Evolutionary conservation across 1,284 basidiomycete genomes (phyloP), one percentile per base, ranked within the genome.

Genomic region (Coniferiporia weirii): DNA sequence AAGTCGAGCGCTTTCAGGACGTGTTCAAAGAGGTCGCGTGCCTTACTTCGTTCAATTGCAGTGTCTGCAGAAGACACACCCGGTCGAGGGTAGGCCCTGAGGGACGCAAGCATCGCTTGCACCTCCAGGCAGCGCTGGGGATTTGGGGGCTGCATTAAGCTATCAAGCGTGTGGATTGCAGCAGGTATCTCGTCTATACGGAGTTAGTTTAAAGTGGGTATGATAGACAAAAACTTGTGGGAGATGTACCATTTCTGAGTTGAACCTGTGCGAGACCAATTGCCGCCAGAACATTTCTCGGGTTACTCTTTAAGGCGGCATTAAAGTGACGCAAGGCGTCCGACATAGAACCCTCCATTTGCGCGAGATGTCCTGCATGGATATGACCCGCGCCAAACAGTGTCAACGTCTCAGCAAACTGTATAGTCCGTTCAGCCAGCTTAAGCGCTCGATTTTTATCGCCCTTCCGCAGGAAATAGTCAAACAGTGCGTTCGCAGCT

Each of bases 361-460:
- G 93, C 12, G 87, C 82, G 13, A 91, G 84, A 15, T 94, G 82
- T 1, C 85, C 95, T 13, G 86, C 83, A 64, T 89, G 78, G 57
- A 93, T 75, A 72, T 87, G 90, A 27, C 84, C 92, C 69, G 89
- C 93, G n/a, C 81, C 87, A 50, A 90, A 79, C 53, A 89, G 73
- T 0, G 89, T 82, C 54, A 91, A 79, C 0, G 92, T 93, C 65
- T 97, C 94, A 0, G 93, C 89, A 68, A 90, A 96, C 70, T 97
- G 93, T 40, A 98, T 85, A 0, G 93, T 91, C 53, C 93, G 83
- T 69, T 98, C 95, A 3, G 93, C 93, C 15, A 97, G 77, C 75
- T 97, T 98, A 38, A 32, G 32, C 58, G 17, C 86, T 61, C 79
- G 76, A 62, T 78, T 76, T 49, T 80, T 72, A 60, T 84, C 80